Evolutionary conservation across 495 filamentous ascomycete species (phyloP).

Genomic region (Xylaria intraflava): DNA sequence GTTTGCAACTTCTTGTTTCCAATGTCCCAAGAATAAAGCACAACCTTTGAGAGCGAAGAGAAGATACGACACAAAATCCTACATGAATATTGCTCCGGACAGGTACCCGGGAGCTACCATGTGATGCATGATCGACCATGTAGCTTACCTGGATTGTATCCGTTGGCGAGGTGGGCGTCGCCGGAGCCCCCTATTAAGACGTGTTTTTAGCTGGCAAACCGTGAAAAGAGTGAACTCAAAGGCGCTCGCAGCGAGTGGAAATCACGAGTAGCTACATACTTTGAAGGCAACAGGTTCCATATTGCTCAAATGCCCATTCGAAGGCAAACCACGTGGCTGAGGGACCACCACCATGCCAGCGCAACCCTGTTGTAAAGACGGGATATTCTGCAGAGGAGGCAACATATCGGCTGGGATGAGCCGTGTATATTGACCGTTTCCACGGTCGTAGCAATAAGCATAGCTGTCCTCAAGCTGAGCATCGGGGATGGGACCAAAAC

Average conservation of each 20-base stretch:
- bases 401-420: conserved; percentile 62
- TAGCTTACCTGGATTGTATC: conserved; percentile 34
- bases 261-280: conserved; percentile 14
- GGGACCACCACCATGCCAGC: conserved; percentile 38
- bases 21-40: neutral
- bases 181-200: conserved; percentile 7
- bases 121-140: neutral
- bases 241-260: neutral
- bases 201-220: neutral
- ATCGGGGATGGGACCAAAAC: conserved; percentile 1
- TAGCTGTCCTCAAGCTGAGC: conserved; percentile 18
- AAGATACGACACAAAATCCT: neutral
- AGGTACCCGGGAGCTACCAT: conserved; percentile 2
- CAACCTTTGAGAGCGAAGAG: neutral
- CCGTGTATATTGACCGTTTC: conserved; percentile 52
- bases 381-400: conserved; percentile 35
- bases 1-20: neutral
- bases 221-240: conserved; percentile 1
- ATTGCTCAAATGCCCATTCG: conserved; percentile 32
- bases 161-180: conserved; percentile 15
- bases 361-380: conserved; percentile 21
- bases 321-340: conserved; percentile 28
- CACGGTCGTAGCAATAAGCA: conserved; percentile 51
- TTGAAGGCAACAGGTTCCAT: conserved; percentile 18
- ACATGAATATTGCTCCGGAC: neutral